Base-by-base conservation (phyloP, 768 basidiomycete species). In the Tulasnella calospora region DNA sequence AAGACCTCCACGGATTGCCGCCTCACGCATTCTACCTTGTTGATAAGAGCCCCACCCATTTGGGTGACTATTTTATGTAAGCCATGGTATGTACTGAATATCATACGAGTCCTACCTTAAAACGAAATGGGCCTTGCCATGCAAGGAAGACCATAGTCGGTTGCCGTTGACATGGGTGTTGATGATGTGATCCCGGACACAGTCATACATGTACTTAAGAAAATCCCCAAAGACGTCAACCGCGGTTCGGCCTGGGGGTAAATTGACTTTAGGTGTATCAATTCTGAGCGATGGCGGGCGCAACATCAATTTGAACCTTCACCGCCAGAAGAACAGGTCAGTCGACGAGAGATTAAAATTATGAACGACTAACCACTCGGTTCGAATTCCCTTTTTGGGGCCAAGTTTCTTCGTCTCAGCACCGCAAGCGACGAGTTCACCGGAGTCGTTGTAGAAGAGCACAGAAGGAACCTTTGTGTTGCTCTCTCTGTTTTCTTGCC, bases 401-500 rank as follows among this genome's bases (percentile, higher is more conserved):
- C 35, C 13, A 2, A 38, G 71, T 72, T 10, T 36, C 35, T 33
- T 72, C 3, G 27, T 21, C 57, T 71, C 71, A 17, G 73, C 73
- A n/a, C 73, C 73, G 19, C 44, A 46, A n/a, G 73, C 73, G 3
- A 47, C 8, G 12, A 74, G 73, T 8, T 74, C 19, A 23, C 73
- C 73, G 7, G 33, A 19, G 19, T 46, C 21, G n/a, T 1, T 12
- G 27, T 51, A 74, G 40, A 38, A 74, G 1, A 74, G 19, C 15
- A 51, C 19, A 7, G 73, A 38, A 3, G 73, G 73, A 7, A 74
- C 73, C 41, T 74, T 74, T 12, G 41, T 74, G 27, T 46, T 47
- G 21, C 36, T 74, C n/a, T 17, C 13, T 51, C 17, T 36, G 21
- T 47, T 15, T 84, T 94, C 93, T 84, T 94, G 93, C 21, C 92